Evolutionary conservation across 345 rosid species (phyloP), one percentile per base, ranked within the genome.

Genomic region (Luvunga scandens): DNA sequence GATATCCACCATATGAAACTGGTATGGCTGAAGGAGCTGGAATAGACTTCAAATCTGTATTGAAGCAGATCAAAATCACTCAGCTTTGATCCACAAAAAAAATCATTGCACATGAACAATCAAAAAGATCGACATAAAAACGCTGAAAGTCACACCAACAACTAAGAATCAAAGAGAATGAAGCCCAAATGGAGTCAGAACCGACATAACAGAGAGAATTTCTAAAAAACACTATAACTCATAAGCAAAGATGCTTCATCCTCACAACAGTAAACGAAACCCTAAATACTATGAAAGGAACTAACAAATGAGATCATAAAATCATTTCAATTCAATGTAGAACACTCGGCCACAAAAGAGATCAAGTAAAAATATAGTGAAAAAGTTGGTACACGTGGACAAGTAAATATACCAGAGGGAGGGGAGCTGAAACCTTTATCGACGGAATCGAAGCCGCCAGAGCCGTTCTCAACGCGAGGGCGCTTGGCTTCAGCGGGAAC

Each of bases 401-500:
- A 33, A 25, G 13, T 10, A 9, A 66, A 10, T 21, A 10, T 48
- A 91, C 90, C 88, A 77, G 81, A 68, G 48, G 88, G 85, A 75
- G 80, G 84, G 13, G 89, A 84, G 82, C 90, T 80, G 71, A 82
- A 90, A 16, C 97, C 97, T 78, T 86, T 87, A 9, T 87, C 92
- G 14, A 59, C 65, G 22, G 89, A 87, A 83, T 93, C 98, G 56
- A 84, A 84, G 75, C 82, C 89, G 69, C 90, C 79, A 13, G 88
- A 80, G 22, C 89, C 94, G 59, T 94, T 90, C 2, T 94, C 99
- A 18, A 91, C 89, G 71, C 98, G 89, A 75, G 94, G 86, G 38
- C 98, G 97, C 84, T 97, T 97, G 42, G 80, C 79, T 36, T 94
- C 99, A 0, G 86, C 86, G 30, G 87, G 77, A 55, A 80, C 86